Base-by-base conservation (phyloP, 208 protist genomes). In the Trypanosoma scelopori region DNA sequence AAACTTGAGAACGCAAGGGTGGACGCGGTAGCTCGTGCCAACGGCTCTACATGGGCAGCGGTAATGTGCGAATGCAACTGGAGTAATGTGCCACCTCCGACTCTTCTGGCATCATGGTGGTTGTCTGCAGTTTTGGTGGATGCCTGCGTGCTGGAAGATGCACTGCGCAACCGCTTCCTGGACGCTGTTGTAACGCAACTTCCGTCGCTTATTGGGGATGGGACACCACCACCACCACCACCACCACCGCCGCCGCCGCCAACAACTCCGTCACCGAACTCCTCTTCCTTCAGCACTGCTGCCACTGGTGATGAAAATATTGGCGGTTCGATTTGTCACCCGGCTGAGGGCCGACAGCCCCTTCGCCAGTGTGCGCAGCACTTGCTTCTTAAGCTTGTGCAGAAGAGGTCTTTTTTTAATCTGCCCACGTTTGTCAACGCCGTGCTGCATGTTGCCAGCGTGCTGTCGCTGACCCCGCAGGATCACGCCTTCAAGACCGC, bases 31-130 rank as follows among this genome's bases (percentile, higher is more conserved):
- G 85, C 73, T 12, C 76, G 89, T 18, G 47, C 48, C 22, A 81
- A 82, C 37, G 82, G 78, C 15, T 12, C 11, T 18, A 71, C 61
- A 1, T 94, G 89, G 89, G 65, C 85, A 58, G 50, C 25, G 30
- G 59, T 89, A 11, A 70, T 91, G 49, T 58, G 62, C 13, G 55
- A 52, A 27, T 87, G 78, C 57, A 65, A 71, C 49, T 89, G 81
- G 76, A 28, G 18, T 15, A 76, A 76, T 46, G 39, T 83, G 51
- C 28, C 62, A 39, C 27, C 42, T n/a, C 30, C 64, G 5, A 61
- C 65, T 49, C 71, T 79, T 41, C 47, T 63, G 46, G 67, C 55
- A 13, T 74, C 63, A 46, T 91, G 84, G 88, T 91, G 88, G 84
- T 60, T 88, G 65, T 69, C 46, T 47, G 78, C 82, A 1, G 51